Evolutionary conservation across 495 filamentous ascomycete species (phyloP), one percentile per base, ranked within the genome.

Genomic region (Penicillium taxi): DNA sequence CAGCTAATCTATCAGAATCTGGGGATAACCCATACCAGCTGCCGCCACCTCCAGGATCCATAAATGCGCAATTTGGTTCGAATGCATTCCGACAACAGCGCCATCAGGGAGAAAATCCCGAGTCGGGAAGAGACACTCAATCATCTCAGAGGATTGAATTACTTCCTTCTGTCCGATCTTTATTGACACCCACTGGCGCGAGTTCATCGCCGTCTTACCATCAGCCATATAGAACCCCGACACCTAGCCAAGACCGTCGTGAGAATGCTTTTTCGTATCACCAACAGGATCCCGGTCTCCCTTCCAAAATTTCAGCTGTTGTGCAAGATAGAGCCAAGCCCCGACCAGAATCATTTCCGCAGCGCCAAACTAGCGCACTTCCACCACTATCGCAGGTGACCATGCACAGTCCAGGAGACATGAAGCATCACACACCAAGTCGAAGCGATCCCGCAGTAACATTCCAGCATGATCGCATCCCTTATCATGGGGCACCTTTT

Each of bases 131-230:
- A 35, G 32, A 32, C 11, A 30, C 44, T 9, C 32, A 35, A n/a
- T 50, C 42, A 23, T 51, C 42, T 16, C 40, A 28, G 32, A 35
- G 43, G 14, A 54, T 45, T 9, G 58, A 67, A 25, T 35, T 37
- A 24, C 56, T 74, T 9, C 70, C 70, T 6, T 64, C 70, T 6
- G 66, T 74, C 19, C 66, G 67, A 29, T 64, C 69, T 36, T 42
- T 74, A 23, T 44, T 74, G 24, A 69, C 63, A 0, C 67, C 68
- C 1, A 47, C 39, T 8, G 44, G 59, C 15, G 58, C 56, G 16
- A 61, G 41, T 30, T 55, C 56, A n/a, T 48, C 61, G 7, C 55
- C 56, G 15, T 42, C 53, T n/a, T 56, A 56, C 18, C 44, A 52
- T 19, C 48, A 33, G 16, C 22, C 48, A 16, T 65, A 52, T 37